A percentile compares a stretch with the other conserved stretches of the same genome.
Conservation (phyloP, 2,329 filamentous ascomycete species). For the Venturia nashicola region DNA sequence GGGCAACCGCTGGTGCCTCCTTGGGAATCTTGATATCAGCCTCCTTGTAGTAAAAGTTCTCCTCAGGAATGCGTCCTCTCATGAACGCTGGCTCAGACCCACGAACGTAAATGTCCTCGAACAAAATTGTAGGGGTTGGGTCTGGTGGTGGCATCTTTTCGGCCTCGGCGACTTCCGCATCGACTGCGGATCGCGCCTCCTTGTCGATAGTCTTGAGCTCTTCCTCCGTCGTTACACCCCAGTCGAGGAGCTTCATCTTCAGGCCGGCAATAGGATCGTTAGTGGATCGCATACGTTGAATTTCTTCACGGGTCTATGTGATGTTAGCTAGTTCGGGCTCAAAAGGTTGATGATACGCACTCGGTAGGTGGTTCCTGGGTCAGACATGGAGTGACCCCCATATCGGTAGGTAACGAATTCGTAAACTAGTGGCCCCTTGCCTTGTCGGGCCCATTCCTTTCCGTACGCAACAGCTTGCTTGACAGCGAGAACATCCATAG, state of each 20-base stretch:
- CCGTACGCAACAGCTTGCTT: slow-evolving; percentile 92
- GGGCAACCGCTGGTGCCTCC: slow-evolving; percentile 22
- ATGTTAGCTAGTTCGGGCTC: slow-evolving; percentile 13
- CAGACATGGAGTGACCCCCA: slow-evolving; percentile 99
- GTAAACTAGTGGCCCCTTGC: slow-evolving; percentile 87
- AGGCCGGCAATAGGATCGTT: slow-evolving; percentile 96
- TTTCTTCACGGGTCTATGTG: slow-evolving; percentile 76
- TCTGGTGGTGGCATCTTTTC: slow-evolving; percentile 81
- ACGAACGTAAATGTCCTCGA: slow-evolving; percentile 89
- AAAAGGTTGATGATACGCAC: slow-evolving; percentile 15
- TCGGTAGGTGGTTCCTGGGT: slow-evolving; percentile 97
- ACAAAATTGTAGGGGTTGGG: slow-evolving; percentile 68
- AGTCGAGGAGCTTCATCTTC: slow-evolving; percentile 96
- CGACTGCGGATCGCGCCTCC: slow-evolving; percentile 73
- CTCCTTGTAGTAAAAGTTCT: slow-evolving; percentile 68
- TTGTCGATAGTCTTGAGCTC: slow-evolving; percentile 96
- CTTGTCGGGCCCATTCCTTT: slow-evolving; percentile 71
- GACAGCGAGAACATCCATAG: slow-evolving; percentile 97
- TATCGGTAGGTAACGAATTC: slow-evolving; percentile 99
- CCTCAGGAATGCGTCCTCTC: slow-evolving; percentile 76
- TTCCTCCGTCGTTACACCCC: slow-evolving; percentile 81
- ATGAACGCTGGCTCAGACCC: slow-evolving; percentile 82
- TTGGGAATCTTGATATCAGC: slow-evolving; percentile 25
- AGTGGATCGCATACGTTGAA: slow-evolving; percentile 98
- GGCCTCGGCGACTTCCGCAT: slow-evolving; percentile 78